Base-by-base conservation (phyloP, 306 rosid species). In the Pyrus pyrifolia region DNA sequence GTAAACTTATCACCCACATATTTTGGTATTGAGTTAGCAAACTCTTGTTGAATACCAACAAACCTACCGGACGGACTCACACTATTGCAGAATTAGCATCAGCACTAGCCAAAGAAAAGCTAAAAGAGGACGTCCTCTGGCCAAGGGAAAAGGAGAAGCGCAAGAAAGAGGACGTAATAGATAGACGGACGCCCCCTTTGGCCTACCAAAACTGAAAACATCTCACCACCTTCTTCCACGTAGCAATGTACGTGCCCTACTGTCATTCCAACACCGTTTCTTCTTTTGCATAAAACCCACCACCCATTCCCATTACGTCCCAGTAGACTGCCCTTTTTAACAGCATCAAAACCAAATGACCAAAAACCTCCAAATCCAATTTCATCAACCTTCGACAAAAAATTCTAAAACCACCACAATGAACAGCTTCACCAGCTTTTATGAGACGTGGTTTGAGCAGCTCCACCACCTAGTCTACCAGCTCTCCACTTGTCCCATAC, bases 371-470 rank as follows among this genome's bases (percentile, higher is more conserved):
- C 25, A 7, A 18, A 53, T 23, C 21, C 59, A 4, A 11, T 18
- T 58, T 11, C 13, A 53, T 23, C 51, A 14, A 38, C 38, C 33
- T 52, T 22, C 5, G 10, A 6, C 14, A 21, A 1, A 22, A 7
- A 17, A 49, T 45, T 0, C 51, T 63, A 18, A 6, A 3, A 29
- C 40, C 23, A 33, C 38, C 12, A 14, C 40, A 62, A 62, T 62
- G 67, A 62, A 66, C 65, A 33, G 55, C 75, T 89, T 89, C 73
- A n/a, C 83, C 10, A 68, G 72, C 78, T 89, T 88, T 89, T 78
- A 86, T 82, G 82, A 77, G 18, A 57, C 81, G 2, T 94, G 97
- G 98, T 84, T 88, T 77, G 84, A 74, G 33, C 83, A 83, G 23
- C 76, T 89, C 29, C 79, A 64, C 75, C 78, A 60, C 57, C 76